phyloP scores from a whole-genome alignment of 768 basidiomycete species.

The Agaricus subrufescens region DNA sequence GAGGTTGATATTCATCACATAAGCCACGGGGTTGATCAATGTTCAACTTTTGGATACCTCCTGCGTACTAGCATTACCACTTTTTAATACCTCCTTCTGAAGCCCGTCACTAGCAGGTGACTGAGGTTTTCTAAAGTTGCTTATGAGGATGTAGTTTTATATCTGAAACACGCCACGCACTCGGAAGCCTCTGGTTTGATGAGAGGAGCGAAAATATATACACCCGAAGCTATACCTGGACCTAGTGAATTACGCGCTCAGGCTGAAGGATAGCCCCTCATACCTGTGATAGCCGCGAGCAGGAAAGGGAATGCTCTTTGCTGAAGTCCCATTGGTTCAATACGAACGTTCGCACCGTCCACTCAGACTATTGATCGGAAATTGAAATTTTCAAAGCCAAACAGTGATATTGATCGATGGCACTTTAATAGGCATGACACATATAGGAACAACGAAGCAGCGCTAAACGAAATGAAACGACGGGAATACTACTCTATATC shows the following conservation, averaged over 20 bases:
- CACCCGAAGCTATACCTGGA: conserved; percentile 55
- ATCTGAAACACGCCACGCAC: not conserved
- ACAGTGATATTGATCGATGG: not conserved
- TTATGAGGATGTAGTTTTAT: conserved; percentile 3
- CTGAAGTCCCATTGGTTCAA: conserved; percentile 20
- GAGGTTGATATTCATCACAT: too few species aligned
- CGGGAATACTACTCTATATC: not conserved
- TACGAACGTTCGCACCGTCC: not conserved
- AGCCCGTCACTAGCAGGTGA: not conserved
- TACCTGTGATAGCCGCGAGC: conserved; percentile 57
- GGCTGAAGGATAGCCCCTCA: conserved; percentile 2
- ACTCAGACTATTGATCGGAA: conserved; percentile 1
- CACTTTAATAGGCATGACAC: not conserved
- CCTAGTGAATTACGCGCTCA: not conserved
- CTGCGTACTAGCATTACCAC: not conserved
- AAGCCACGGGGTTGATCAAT: not conserved
- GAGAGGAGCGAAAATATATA: conserved; percentile 63
- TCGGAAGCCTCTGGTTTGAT: conserved; percentile 22
- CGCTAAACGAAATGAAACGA: not conserved
- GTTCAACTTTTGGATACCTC: not conserved
- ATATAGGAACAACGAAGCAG: not conserved
- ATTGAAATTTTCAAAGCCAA: not conserved
- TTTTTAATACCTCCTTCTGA: not conserved
- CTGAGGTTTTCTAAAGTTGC: conserved; percentile 8
- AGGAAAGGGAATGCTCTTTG: conserved; percentile 46